Evolutionary conservation across 2,329 filamentous ascomycete genomes (phyloP).

Genomic region (Fusarium proliferatum): DNA sequence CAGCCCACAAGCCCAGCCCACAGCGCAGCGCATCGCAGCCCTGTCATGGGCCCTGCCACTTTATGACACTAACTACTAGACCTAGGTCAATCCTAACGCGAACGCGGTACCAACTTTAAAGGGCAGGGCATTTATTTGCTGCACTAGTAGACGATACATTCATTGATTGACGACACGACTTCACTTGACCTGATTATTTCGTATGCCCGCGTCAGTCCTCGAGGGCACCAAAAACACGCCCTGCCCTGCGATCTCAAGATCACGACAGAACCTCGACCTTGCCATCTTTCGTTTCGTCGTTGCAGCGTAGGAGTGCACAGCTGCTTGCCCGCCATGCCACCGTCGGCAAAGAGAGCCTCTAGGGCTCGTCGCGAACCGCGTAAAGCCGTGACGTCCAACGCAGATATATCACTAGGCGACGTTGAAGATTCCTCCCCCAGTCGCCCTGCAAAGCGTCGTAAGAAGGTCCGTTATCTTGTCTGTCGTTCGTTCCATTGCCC

Average conservation of each 20-base stretch:
- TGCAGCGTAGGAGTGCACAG: slow-evolving; percentile 1
- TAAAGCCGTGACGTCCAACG: slow-evolving; percentile 51
- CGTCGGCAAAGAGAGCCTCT: slow-evolving; percentile 52
- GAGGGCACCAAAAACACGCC: slow-evolving; percentile 16
- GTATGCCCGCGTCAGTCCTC: slow-evolving; percentile 17
- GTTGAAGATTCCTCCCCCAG: slow-evolving; percentile 67
- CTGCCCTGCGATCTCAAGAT: slow-evolving; percentile 3
- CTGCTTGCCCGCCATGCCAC: slow-evolving; percentile 47
- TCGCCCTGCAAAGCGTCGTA: slow-evolving; percentile 72
- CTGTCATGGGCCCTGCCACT: slow-evolving; percentile 44
- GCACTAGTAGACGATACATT: slow-evolving; percentile 32
- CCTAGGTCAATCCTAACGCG: slow-evolving; percentile 41
- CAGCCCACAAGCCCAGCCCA: slow-evolving; percentile 10
- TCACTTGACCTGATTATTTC: slow-evolving; percentile 24
- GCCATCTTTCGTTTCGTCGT: slow-evolving; percentile 3
- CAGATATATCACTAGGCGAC: slow-evolving; percentile 50
- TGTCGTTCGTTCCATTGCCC: not conserved
- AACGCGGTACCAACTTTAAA: slow-evolving; percentile 49
- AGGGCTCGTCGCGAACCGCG: slow-evolving; percentile 54
- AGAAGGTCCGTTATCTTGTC: slow-evolving; percentile 59
- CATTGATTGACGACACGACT: slow-evolving; percentile 42
- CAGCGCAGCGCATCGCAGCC: slow-evolving; percentile 27
- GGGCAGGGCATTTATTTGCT: slow-evolving; percentile 43
- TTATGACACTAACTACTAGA: slow-evolving; percentile 35
- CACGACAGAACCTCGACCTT: not conserved